Base-by-base conservation (phyloP, 805 yeast species). In the Lipomyces japonicus region DNA sequence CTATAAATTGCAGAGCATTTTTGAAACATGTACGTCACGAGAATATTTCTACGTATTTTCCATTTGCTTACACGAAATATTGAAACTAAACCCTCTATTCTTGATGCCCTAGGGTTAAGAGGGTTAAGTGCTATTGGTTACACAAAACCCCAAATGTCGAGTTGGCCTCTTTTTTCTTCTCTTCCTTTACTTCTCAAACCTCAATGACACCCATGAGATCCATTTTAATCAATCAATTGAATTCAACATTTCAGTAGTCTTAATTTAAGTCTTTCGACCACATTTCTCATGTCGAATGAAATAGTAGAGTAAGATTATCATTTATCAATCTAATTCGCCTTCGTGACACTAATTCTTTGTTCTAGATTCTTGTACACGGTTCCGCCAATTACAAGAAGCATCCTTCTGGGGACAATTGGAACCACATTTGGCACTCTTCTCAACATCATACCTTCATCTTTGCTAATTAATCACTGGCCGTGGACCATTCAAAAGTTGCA, bases 401-500 rank as follows among this genome's bases (percentile, higher is more conserved):
- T 56, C 19, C 48, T 56, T n/a, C 48, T 56, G 14, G 60, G 60
- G 28, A 51, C 60, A 1, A 39, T 56, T 12, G 56, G 52, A 12
- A 51, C 57, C 1, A 51, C 57, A 12, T 55, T 56, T 37, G 59
- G 58, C 38, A 48, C 47, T 3, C 40, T 56, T 18, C 26, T 56
- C 40, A 55, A 45, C 35, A 24, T 56, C 39, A 40, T 47, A 1
- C 53, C 57, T 25, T 43, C 53, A 4, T 3, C 37, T 24, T 31
- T 36, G 30, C 43, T 56, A 28, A 41, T 56, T 28, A 56, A 56
- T 31, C 46, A 47, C 43, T 56, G 60, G 60, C 60, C 60, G n/a
- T 21, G 34, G 44, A 39, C 51, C 7, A 44, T 56, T 7, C 36
- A 35, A 16, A 39, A 46, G 39, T 39, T 47, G 14, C 53, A 50